phyloP scores from a whole-genome alignment of 768 basidiomycete species.

The Kwoniella sp. region DNA sequence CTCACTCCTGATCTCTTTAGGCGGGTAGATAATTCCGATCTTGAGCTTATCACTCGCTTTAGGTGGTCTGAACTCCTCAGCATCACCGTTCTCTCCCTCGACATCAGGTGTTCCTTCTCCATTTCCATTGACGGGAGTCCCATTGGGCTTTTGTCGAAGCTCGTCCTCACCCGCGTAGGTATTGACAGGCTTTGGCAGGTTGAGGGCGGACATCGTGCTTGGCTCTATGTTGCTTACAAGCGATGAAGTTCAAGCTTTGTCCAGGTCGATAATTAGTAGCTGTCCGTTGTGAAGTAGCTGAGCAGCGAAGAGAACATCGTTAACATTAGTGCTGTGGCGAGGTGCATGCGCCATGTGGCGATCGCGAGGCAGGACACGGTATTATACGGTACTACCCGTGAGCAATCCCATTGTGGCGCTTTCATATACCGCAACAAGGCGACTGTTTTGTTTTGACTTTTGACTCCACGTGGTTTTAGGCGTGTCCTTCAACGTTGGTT shows the following conservation, averaged over 20 bases:
- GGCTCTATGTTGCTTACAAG: too few species aligned
- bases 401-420: constrained; percentile 8
- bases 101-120: constrained; percentile 31
- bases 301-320: not conserved
- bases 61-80: constrained; percentile 58
- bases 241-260: too few species aligned
- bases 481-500: not conserved
- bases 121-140: constrained; percentile 23
- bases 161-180: constrained; percentile 48
- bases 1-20: constrained; percentile 91
- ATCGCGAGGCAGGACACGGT: constrained; percentile 1
- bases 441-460: constrained; percentile 26
- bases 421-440: constrained; percentile 1
- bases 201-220: constrained; percentile 43
- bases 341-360: too few species aligned
- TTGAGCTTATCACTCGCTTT: constrained; percentile 63
- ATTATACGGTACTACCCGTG: not conserved
- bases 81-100: constrained; percentile 58
- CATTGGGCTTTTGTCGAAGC: constrained; percentile 35
- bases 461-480: constrained; percentile 12
- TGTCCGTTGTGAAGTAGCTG: not conserved
- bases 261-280: not conserved
- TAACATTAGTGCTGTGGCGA: not conserved
- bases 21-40: constrained; percentile 88
- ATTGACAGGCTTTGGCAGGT: constrained; percentile 54